These are phyloP conservation scores for Dendrobium officinale DNA, from an alignment of 106 monocot genomes.

Conservation along the genomic window DNA sequence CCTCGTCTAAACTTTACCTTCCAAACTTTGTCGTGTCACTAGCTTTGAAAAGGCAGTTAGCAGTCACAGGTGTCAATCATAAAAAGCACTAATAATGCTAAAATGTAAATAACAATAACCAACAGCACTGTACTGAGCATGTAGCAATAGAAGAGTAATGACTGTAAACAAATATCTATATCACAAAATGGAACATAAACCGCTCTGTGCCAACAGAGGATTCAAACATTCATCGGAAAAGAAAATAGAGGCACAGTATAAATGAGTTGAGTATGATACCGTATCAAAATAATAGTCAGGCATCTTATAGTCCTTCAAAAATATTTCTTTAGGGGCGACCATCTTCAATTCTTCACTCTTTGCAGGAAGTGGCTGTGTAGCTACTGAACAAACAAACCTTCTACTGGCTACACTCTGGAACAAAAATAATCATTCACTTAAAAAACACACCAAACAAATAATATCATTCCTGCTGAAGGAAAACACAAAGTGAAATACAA, in stretches of 20 bases:
- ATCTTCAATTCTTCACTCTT: constrained; percentile 68
- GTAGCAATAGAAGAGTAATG: not conserved
- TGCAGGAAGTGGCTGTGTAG: constrained; percentile 49
- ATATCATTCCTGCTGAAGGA: not conserved
- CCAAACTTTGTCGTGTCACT: too few relatives aligned
- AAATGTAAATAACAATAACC: not conserved
- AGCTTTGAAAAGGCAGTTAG: not conserved
- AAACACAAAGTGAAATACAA: not conserved
- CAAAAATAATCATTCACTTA: not conserved
- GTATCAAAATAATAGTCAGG: constrained; percentile 86
- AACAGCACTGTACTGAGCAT: not conserved
- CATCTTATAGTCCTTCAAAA: constrained; percentile 89
- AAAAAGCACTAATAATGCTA: not conserved
- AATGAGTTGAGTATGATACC: constrained; percentile 21
- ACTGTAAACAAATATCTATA: not conserved
- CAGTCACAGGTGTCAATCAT: not conserved
- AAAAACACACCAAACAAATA: not conserved
- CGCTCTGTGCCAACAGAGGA: not conserved
- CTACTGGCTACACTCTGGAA: constrained; percentile 37
- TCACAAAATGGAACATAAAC: constrained; percentile 1
- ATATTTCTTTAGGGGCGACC: constrained; percentile 85
- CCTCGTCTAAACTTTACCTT: too few relatives aligned
- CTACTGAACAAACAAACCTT: constrained; percentile 59
- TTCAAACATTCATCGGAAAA: not conserved
- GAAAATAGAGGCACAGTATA: not conserved